These are phyloP conservation scores for Pterocarpus santalinus DNA, from an alignment of 306 rosid genomes.

Conservation along the genomic window DNA sequence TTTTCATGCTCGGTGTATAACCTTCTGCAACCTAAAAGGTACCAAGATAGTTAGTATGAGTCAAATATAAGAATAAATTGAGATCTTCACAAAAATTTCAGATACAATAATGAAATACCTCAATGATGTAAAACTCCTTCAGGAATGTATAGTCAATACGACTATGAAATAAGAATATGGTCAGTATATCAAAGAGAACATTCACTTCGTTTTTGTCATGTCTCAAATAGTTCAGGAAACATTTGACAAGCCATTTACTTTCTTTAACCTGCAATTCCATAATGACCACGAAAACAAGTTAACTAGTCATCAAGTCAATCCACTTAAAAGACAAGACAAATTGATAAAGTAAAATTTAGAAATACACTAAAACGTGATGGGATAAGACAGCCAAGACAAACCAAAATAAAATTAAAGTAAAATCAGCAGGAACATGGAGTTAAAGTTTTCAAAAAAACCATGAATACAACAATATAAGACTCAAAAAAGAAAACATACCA, in stretches of 20 bases:
- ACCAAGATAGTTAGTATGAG: constrained; percentile 27
- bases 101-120: constrained; percentile 63
- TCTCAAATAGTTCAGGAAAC: constrained; percentile 94
- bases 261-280: constrained; percentile 85
- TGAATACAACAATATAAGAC: background rate
- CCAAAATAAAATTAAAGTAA: constrained; percentile 11
- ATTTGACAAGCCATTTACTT: constrained; percentile 99
- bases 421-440: constrained; percentile 9
- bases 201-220: constrained; percentile 96
- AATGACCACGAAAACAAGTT: constrained; percentile 32
- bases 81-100: constrained; percentile 33
- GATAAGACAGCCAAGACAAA: constrained; percentile 21
- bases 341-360: constrained; percentile 6
- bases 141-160: constrained; percentile 93
- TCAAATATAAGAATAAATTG: constrained; percentile 28
- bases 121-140: constrained; percentile 96
- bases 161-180: constrained; percentile 91
- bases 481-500: constrained; percentile 26
- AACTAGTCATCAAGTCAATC: constrained; percentile 18
- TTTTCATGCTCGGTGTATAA: constrained; percentile 82
- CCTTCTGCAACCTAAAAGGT: constrained; percentile 93
- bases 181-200: constrained; percentile 97
- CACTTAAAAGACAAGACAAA: background rate
- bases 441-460: background rate
- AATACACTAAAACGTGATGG: constrained; percentile 1